Base-by-base conservation (phyloP, 805 yeast species). In the Torulaspora gathmanii region DNA sequence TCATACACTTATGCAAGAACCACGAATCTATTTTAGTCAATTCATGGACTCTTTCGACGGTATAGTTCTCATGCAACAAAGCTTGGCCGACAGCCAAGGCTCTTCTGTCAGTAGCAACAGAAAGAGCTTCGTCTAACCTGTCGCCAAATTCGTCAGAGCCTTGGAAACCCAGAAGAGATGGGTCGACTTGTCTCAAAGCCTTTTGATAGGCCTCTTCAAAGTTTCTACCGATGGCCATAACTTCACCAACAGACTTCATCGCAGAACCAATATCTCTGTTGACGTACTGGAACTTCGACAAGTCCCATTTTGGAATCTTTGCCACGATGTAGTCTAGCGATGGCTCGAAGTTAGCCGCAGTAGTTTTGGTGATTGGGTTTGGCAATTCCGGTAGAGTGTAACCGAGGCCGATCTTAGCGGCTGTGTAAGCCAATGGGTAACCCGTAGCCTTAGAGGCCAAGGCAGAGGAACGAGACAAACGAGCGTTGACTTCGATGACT, bases 51-150 rank as follows among this genome's bases (percentile, higher is more conserved):
- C 74, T 78, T 46, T 93, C 98, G 50, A 93, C 96, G 9, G 95
- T 67, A 70, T 91, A 91, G 67, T 81, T 80, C 71, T 89, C 95
- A 66, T 90, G 93, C 44, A 91, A 70, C 63, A 91, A 74, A 48
- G 99, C 99, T 72, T 93, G 96, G 46, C 97, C 98, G 49, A 91
- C 96, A 41, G 99, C 99, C 60, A 93, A 77, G 91, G 96, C 83
- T 76, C 98, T 81, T 74, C 96, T 79, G 69, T 93, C 96, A 51
- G 96, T 88, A 54, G 98, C 97, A 61, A 84, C 81, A 31, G 84
- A 74, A 58, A 90, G 75, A 15, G 76, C 84, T 40, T 76, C 78
- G 63, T 90, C 96, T 64, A 89, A 74, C 62, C 83, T 71, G 55
- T 88, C 95, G 42, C 74, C 74, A 51, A 78, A 78, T 55, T 75